A percentile compares a stretch with the other conserved stretches of the same genome.
Evolutionary conservation across 257 asterid species (phyloP).

Genomic region (Petunia secreta): DNA sequence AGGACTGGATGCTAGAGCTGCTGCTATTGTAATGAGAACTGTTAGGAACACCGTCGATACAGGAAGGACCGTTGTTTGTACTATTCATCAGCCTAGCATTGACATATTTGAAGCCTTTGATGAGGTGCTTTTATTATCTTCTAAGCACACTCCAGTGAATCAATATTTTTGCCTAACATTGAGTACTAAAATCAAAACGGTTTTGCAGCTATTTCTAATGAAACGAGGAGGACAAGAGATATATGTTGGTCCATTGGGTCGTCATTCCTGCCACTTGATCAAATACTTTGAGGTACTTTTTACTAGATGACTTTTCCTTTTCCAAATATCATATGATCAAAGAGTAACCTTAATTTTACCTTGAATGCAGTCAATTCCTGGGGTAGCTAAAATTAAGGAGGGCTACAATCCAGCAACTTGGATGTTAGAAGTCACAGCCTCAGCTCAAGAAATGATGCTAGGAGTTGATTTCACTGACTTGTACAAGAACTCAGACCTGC

Average conservation of each 20-base stretch:
- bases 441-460: slow-evolving; percentile 46
- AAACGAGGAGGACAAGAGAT: slow-evolving; percentile 79
- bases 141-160: not conserved
- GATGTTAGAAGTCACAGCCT: slow-evolving; percentile 66
- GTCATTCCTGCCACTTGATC: slow-evolving; percentile 49
- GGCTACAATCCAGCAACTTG: slow-evolving; percentile 74
- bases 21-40: slow-evolving; percentile 71
- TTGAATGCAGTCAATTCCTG: slow-evolving; percentile 41
- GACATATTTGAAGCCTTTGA: slow-evolving; percentile 75
- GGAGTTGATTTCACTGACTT: slow-evolving; percentile 48
- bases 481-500: slow-evolving; percentile 52
- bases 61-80: slow-evolving; percentile 73
- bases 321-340: not conserved
- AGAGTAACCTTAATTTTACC: not conserved
- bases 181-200: slow-evolving; percentile 4
- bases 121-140: slow-evolving; percentile 39
- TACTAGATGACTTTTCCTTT: not conserved
- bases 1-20: slow-evolving; percentile 77
- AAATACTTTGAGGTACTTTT: slow-evolving; percentile 56
- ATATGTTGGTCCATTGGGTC: slow-evolving; percentile 72
- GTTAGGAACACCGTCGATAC: slow-evolving; percentile 70
- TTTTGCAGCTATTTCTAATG: slow-evolving; percentile 51
- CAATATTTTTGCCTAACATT: not conserved
- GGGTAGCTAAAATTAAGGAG: slow-evolving; percentile 53
- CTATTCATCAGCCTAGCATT: slow-evolving; percentile 75